A percentile compares a stretch with the other conserved stretches of the same genome.
Conservation (phyloP, 2,329 filamentous ascomycete genomes). For the Gyromitra esculenta region DNA sequence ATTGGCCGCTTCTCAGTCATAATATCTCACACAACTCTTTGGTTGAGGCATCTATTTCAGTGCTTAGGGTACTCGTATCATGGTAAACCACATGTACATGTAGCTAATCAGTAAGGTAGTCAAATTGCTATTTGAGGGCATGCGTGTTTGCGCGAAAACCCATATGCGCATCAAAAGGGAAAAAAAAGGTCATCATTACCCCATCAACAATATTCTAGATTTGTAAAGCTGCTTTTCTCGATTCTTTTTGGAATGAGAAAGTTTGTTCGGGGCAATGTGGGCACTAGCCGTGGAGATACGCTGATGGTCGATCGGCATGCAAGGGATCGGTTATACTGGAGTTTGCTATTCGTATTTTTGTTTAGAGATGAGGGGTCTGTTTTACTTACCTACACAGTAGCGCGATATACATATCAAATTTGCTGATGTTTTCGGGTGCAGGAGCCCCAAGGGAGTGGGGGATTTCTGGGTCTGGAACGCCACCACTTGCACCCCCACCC, state of each 20-base stretch:
- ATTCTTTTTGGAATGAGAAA: constrained; percentile 17
- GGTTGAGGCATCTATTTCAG: background rate
- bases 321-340: constrained; percentile 37
- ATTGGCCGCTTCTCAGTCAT: constrained; percentile 20
- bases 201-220: constrained; percentile 8
- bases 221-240: constrained; percentile 3
- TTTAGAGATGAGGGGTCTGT: constrained; percentile 19
- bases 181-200: constrained; percentile 24
- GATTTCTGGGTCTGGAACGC: constrained; percentile 19
- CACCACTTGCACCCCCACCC: constrained; percentile 22
- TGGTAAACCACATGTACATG: background rate
- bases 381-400: constrained; percentile 9
- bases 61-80: background rate
- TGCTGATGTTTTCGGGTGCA: constrained; percentile 45
- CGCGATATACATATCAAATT: constrained; percentile 26
- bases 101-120: background rate
- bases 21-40: constrained; percentile 9
- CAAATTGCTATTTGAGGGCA: background rate
- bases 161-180: constrained; percentile 17
- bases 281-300: constrained; percentile 23
- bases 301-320: constrained; percentile 32
- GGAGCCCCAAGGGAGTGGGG: constrained; percentile 27
- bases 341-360: constrained; percentile 5
- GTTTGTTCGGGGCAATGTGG: constrained; percentile 20
- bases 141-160: constrained; percentile 4